Evolutionary conservation across 2,329 filamentous ascomycete genomes (phyloP), one percentile per base, ranked within the genome.

Genomic region (Exophiala bonariae): DNA sequence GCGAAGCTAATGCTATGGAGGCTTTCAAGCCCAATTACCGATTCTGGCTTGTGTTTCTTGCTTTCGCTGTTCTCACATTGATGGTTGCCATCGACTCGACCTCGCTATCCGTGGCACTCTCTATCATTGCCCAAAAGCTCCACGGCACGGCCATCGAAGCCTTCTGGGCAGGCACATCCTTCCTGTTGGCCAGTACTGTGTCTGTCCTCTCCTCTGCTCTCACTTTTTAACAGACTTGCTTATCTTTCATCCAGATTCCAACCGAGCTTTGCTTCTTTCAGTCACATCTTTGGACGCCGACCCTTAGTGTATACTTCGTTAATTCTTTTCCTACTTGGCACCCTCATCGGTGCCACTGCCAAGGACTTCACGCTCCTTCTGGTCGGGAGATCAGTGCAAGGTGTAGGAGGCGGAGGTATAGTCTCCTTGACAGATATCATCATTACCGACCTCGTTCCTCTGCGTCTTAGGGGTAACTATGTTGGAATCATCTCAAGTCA

Each of bases 101-200:
- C 23, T 26, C 23, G 11, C 23, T 26, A 11, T 26, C 23, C 23
- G 23, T 26, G 6, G 23, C 23, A 26, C 11, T 26, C 6, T 42
- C 16, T 14, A 72, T 69, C 18, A 75, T 79, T 46, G 72, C 74
- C 17, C 49, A 63, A 8, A 69, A 71, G n/a, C 66, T 80, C 7
- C 52, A 68, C 13, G 76, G 76, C 31, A 72, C 67, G 2, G 73
- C 73, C 4, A 67, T 77, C 11, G 68, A 84, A 61, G 76, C 80
- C 0, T 85, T 85, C 61, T 85, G 81, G 82, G 73, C 78, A 13
- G 82, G 81, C 2, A 83, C 81, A 7, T 77, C 77, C 19, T 85
- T 82, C 58, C 68, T 85, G 13, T 67, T 85, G 3, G 74, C 79
- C 4, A 77, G 74, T 41, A 77, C 80, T 3, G 74, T 82, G 33